Evolutionary conservation across 176 grass and related monocot genomes (phyloP), one percentile per base, ranked within the genome.

Genomic region (Urochloa ruziziensis): DNA sequence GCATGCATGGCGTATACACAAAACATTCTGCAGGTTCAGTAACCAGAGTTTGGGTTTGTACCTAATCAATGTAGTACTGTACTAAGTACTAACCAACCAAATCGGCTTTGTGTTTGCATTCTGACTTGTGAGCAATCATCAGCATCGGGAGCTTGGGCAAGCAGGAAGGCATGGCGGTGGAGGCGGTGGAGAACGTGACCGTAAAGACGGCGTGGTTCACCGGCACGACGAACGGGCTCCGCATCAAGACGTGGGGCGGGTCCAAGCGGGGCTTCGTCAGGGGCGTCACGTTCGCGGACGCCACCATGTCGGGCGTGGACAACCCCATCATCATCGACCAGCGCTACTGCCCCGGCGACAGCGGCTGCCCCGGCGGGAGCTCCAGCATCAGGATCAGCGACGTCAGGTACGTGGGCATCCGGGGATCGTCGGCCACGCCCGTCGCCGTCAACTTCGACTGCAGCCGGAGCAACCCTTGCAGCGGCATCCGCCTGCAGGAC

Each of bases 381-480:
- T 98, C 96, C 5, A 79, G 91, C 1, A 90, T 98, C 86, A 88
- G 88, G 89, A 93, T 98, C 74, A 95, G 87, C 62, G 32, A 85
- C 11, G 93, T 98, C 33, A 90, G 40, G 70, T 98, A 95, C 64
- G 56, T 65, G 0, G 82, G 53, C 56, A 77, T 98, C 48, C 91
- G 85, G 0, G 96, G 96, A 7, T 86, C 93, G 35, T 98, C 96
- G 14, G 67, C 87, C 2, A 91, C 90, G 42, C 86, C 70, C 14
- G 91, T 95, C 10, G 96, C 91, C 5, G 88, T 95, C 33, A 91
- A 71, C 51, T 92, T 98, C 29, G 82, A 98, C 82, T 98, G 96
- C 66, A 95, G 96, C 75, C 28, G 90, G 58, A 95, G 85, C 87
- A 86, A 91, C 75, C 96, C 96, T 0, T 98, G 96, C 82, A 93